Evolutionary conservation across 139 green algal species (phyloP).

Genomic region (Microglena sp.): DNA sequence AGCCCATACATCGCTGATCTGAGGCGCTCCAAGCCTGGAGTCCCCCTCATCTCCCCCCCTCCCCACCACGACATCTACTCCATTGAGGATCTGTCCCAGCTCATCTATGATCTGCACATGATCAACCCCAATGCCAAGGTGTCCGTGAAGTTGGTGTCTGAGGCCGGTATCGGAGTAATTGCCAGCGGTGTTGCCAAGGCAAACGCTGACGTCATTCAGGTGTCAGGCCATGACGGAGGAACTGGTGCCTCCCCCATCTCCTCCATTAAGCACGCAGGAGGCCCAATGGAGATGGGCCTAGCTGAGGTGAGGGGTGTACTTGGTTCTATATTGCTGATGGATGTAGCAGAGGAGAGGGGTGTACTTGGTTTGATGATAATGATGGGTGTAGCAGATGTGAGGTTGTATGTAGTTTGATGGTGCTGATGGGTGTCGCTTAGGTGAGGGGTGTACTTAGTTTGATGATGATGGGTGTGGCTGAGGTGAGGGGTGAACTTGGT

Average conservation of each 20-base stretch:
- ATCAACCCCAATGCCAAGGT: conserved; percentile 84
- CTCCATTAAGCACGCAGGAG: conserved; percentile 97
- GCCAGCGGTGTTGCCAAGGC: conserved; percentile 94
- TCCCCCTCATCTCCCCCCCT: conserved; percentile 93
- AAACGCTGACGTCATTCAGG: conserved; percentile 97
- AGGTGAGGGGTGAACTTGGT: too few relatives aligned
- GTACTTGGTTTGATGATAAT: too few relatives aligned
- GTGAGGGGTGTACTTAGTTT: too few relatives aligned
- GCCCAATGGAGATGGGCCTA: conserved; percentile 96
- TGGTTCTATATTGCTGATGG: too few relatives aligned
- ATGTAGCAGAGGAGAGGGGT: too few relatives aligned
- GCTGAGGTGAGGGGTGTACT: conserved; percentile 54
- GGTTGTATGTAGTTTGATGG: too few relatives aligned
- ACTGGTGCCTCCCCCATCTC: conserved; percentile 92
- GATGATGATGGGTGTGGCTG: too few relatives aligned
- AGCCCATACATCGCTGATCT: conserved; percentile 94
- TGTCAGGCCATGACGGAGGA: conserved; percentile 94
- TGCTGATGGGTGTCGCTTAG: too few relatives aligned
- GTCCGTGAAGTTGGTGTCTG: conserved; percentile 95
- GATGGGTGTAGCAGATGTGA: too few relatives aligned
- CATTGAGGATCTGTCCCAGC: conserved; percentile 98
- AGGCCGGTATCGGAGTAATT: conserved; percentile 96
- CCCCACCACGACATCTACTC: conserved; percentile 99
- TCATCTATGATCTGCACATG: conserved; percentile 95
- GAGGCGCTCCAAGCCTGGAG: conserved; percentile 90